Base-by-base conservation (phyloP, 2,329 filamentous ascomycete species). In the Alternaria panax region DNA sequence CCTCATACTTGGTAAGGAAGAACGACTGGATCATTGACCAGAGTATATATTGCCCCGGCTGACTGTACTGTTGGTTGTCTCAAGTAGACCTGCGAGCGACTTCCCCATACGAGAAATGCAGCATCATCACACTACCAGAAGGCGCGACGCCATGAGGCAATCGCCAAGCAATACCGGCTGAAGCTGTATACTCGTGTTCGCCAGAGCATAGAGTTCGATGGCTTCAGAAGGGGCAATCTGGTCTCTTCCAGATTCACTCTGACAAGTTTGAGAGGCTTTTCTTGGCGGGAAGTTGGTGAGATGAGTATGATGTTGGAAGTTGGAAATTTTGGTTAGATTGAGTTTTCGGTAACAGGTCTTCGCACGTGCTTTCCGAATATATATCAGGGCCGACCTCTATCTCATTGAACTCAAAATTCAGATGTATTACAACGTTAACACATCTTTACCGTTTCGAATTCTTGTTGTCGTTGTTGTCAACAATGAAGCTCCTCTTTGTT, bases 281-380 rank as follows among this genome's bases (percentile, higher is more conserved):
- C 51, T 55, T 59, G 63, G 50, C 43, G 20, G 50, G 24, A 28
- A 34, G 24, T 34, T 46, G 32, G 32, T 51, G 16, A 51, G 40
- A 51, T 46, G 57, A 40, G n/a, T 38, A 38, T n/a, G 18, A 22
- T 42, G 30, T 34, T 47, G 40, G 32, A 34, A n/a, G n/a, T n/a
- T n/a, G n/a, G n/a, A n/a, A n/a, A 34, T 28, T 43, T 11, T 34
- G 14, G 14, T 36, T 16, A 36, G 32, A 25, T 18, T 25, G 40
- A 45, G 25, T 20, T 40, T 27, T 16, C 54, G 25, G 22, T 32
- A n/a, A n/a, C n/a, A 18, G 18, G 24, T 38, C 22, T 30, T 47
- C 18, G 27, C 20, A 22, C 16, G 41, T 18, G 50, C 14, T 52
- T 43, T 30, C n/a, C 30, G 24, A 22, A 9, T 55, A 45, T 51